phyloP scores from a whole-genome alignment of 257 asterid genomes.

The Salvia hispanica region DNA sequence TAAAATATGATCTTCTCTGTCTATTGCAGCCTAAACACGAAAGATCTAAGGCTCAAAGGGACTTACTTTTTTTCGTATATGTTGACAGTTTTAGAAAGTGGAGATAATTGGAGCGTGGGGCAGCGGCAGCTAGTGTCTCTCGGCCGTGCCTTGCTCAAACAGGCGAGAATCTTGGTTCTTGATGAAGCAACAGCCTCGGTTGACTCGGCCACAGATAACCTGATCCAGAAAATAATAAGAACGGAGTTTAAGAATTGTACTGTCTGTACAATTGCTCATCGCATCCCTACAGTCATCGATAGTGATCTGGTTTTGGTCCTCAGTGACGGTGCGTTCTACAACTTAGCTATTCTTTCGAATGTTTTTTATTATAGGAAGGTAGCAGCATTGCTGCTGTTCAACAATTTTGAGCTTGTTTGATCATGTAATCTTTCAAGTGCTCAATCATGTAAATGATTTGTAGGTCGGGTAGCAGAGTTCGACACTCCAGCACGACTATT shows the following conservation, averaged over 20 bases:
- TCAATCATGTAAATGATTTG: constrained; percentile 13
- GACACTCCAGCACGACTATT: constrained; percentile 82
- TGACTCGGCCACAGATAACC: constrained; percentile 97
- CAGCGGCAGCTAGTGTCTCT: constrained; percentile 93
- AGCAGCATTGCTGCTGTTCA: too few species aligned
- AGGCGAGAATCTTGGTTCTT: constrained; percentile 85
- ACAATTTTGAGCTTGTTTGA: too few species aligned
- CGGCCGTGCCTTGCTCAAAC: constrained; percentile 92
- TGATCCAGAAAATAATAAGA: constrained; percentile 90
- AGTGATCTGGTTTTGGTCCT: constrained; percentile 96
- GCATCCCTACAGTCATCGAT: constrained; percentile 95
- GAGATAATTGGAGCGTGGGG: constrained; percentile 98
- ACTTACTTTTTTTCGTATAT: background rate
- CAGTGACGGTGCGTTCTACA: constrained; percentile 69
- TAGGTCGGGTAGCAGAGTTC: constrained; percentile 96
- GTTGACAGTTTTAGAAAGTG: constrained; percentile 71
- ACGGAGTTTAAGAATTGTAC: constrained; percentile 86
- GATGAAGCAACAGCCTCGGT: constrained; percentile 99
- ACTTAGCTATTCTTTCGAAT: background rate
- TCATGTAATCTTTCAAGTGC: too few species aligned
- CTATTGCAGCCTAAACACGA: background rate
- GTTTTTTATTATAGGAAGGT: background rate
- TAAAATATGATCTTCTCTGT: background rate
- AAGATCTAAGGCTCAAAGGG: background rate
- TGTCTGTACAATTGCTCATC: constrained; percentile 95